A percentile compares a stretch with the other conserved stretches of the same genome.
Conservation (phyloP, 306 rosid genomes). For the Vicia faba region DNA sequence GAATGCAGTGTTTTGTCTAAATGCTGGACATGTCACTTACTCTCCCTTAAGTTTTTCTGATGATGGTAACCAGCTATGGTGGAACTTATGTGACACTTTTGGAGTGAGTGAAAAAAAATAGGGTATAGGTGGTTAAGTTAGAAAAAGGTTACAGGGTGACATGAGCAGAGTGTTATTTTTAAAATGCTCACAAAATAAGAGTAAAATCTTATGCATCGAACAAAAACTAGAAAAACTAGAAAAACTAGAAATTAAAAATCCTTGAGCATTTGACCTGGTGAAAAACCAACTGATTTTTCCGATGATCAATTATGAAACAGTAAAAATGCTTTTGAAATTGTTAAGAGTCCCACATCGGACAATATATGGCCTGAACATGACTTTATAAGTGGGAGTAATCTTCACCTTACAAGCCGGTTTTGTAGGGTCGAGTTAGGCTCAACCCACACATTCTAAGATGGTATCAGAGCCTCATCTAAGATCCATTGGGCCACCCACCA, state of each 20-base stretch:
- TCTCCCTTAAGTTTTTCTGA: slow-evolving; percentile 20
- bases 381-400: no score
- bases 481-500: no score
- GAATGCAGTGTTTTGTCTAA: slow-evolving; percentile 15
- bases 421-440: no score
- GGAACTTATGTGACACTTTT: background rate
- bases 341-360: no score
- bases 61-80: background rate
- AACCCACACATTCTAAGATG: no score
- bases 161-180: background rate
- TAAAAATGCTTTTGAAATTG: slow-evolving; percentile 3
- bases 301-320: background rate
- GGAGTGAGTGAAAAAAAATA: background rate
- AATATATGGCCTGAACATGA: no score
- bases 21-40: slow-evolving; percentile 19
- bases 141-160: background rate
- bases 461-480: no score
- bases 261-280: slow-evolving; percentile 1
- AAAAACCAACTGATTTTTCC: slow-evolving; percentile 3
- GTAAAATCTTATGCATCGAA: background rate
- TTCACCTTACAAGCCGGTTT: no score
- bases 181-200: background rate
- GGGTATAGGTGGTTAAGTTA: background rate
- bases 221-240: slow-evolving; percentile 10
- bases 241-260: slow-evolving; percentile 11